Evolutionary conservation across 352 stramenopile species (phyloP).

Genomic region (Phytopythium aichiense): DNA sequence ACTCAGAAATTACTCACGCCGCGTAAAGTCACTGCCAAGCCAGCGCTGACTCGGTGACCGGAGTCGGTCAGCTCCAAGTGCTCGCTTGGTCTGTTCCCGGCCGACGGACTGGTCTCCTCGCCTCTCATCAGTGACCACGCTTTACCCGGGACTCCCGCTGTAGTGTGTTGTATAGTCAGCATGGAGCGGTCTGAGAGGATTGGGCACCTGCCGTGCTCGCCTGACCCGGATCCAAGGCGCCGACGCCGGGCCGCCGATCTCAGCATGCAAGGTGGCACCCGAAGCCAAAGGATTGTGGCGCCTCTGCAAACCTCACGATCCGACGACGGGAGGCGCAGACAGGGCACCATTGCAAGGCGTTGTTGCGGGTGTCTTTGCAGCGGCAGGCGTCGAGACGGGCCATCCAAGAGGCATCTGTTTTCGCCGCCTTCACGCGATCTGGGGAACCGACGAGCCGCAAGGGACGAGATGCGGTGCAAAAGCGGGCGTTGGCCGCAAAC

Average conservation of each 20-base stretch:
- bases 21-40: not conserved
- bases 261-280: slow-evolving; percentile 1
- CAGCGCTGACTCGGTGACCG: no score
- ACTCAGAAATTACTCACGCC: slow-evolving; percentile 8
- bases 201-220: no score
- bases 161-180: no score
- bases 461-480: not conserved
- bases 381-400: not conserved
- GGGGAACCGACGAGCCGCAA: not conserved
- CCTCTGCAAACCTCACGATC: slow-evolving; percentile 3
- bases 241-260: not conserved
- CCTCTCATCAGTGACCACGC: no score
- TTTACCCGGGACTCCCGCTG: no score
- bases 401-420: not conserved
- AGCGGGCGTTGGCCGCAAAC: not conserved
- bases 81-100: not conserved
- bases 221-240: not conserved
- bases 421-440: not conserved
- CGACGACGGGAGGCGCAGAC: not conserved
- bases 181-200: no score
- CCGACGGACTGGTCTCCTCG: not conserved
- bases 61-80: no score
- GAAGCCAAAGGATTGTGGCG: slow-evolving; percentile 10
- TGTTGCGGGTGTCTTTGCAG: not conserved
- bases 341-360: not conserved